phyloP scores from a whole-genome alignment of 441 rosid genomes.

The Populus hybrid region DNA sequence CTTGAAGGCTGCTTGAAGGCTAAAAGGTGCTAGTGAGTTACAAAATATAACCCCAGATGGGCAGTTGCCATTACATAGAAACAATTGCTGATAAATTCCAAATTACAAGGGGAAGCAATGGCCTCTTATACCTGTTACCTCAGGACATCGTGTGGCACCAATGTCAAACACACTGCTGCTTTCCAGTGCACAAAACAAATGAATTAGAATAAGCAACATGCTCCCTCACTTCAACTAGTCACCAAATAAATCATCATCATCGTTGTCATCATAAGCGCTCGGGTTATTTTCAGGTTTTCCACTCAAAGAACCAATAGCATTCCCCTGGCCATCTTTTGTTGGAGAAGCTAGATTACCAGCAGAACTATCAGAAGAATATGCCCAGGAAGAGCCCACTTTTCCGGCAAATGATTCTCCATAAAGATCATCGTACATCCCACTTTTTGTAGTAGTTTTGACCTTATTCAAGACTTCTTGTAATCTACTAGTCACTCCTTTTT shows the following conservation, averaged over 20 bases:
- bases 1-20: background rate
- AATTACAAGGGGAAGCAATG: conserved; percentile 19
- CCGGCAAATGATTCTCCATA: conserved; percentile 70
- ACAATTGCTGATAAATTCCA: conserved; percentile 22
- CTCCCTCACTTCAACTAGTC: conserved; percentile 30
- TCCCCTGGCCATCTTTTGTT: conserved; percentile 30
- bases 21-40: conserved; percentile 7
- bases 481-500: conserved; percentile 60
- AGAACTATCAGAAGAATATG: conserved; percentile 33
- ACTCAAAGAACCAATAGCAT: conserved; percentile 20
- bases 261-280: conserved; percentile 28
- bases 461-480: conserved; percentile 69
- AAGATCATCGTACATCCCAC: conserved; percentile 71
- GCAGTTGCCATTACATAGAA: conserved; percentile 13
- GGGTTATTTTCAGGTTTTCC: conserved; percentile 26
- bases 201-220: background rate
- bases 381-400: conserved; percentile 87
- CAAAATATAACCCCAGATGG: conserved; percentile 6
- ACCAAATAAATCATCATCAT: conserved; percentile 83
- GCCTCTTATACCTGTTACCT: conserved; percentile 6
- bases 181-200: background rate
- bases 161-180: conserved; percentile 2
- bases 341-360: conserved; percentile 28
- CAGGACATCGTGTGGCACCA: background rate
- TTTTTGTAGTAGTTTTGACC: conserved; percentile 53